Conservation (phyloP, 31 red algal species). For the Odonthalia washingtoniensis region DNA sequence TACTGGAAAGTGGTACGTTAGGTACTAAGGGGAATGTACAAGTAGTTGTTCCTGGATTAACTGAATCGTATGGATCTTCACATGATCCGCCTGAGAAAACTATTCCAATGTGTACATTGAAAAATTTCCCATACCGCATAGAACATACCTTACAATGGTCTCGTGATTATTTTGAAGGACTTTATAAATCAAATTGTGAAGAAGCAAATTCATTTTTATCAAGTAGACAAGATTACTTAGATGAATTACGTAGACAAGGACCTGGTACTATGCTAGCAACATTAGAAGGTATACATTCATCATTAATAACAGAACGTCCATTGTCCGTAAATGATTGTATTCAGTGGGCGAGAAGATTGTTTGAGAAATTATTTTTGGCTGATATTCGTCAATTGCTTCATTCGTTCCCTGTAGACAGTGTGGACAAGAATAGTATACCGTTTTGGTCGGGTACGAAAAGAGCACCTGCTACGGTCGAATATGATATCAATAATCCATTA, state of each 20-base stretch:
- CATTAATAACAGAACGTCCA: conserved; percentile 75
- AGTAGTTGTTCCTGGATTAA: conserved; percentile 91
- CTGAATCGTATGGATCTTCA: conserved; percentile 93
- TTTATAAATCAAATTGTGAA: conserved; percentile 75
- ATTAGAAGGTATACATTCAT: conserved; percentile 79
- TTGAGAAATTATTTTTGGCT: conserved; percentile 87
- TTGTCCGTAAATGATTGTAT: conserved; percentile 86
- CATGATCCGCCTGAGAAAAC: conserved; percentile 98
- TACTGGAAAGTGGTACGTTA: conserved; percentile 96
- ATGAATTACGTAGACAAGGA: conserved; percentile 84
- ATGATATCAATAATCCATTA: conserved; percentile 70
- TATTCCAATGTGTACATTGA: conserved; percentile 99
- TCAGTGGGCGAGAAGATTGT: conserved; percentile 85
- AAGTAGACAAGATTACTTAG: conserved; percentile 79
- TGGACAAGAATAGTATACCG: conserved; percentile 87
- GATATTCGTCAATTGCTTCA: conserved; percentile 93
- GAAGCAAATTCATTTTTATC: conserved; percentile 85
- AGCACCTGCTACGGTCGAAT: conserved; percentile 80
- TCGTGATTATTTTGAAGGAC: conserved; percentile 97
- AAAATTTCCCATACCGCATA: conserved; percentile 99
- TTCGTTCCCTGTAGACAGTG: conserved; percentile 91
- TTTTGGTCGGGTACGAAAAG: conserved; percentile 99
- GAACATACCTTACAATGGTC: conserved; percentile 99
- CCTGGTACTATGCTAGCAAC: conserved; percentile 84
- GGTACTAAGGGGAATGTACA: conserved; percentile 99